Conservation (phyloP, 2,329 filamentous ascomycete species). For the Aspergillus terreus region DNA sequence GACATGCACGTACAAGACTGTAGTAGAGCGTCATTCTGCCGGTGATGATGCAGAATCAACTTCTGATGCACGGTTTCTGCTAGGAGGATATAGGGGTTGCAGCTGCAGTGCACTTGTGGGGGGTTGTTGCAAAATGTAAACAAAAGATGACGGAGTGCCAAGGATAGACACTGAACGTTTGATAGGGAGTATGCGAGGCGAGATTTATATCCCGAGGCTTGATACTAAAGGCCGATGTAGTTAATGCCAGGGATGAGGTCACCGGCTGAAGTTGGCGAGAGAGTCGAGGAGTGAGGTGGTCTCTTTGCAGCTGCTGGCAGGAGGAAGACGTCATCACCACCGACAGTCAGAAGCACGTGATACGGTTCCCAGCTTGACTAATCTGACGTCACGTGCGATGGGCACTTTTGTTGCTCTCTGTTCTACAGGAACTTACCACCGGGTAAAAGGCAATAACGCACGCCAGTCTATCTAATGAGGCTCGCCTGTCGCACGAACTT, state of each 20-base stretch:
- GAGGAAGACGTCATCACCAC: constrained; percentile 33
- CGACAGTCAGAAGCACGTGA: constrained; percentile 16
- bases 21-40: constrained; percentile 66
- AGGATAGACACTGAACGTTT: not conserved
- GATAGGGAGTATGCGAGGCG: not conserved
- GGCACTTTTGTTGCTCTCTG: too few relatives aligned
- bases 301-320: constrained; percentile 49
- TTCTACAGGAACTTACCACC: too few relatives aligned
- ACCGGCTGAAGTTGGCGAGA: not conserved
- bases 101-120: constrained; percentile 4
- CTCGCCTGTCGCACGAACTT: too few relatives aligned
- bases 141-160: constrained; percentile 8
- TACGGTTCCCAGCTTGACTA: not conserved
- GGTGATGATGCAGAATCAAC: not conserved
- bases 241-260: constrained; percentile 1
- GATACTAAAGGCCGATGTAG: not conserved
- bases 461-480: too few relatives aligned
- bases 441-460: not conserved
- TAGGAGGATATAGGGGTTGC: not conserved
- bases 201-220: constrained; percentile 5
- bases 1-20: constrained; percentile 53
- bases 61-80: not conserved
- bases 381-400: not conserved
- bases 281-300: constrained; percentile 61
- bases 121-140: constrained; percentile 12